Base-by-base conservation (phyloP, 164 flowering plant genomes). In the Pachysandra terminalis region DNA sequence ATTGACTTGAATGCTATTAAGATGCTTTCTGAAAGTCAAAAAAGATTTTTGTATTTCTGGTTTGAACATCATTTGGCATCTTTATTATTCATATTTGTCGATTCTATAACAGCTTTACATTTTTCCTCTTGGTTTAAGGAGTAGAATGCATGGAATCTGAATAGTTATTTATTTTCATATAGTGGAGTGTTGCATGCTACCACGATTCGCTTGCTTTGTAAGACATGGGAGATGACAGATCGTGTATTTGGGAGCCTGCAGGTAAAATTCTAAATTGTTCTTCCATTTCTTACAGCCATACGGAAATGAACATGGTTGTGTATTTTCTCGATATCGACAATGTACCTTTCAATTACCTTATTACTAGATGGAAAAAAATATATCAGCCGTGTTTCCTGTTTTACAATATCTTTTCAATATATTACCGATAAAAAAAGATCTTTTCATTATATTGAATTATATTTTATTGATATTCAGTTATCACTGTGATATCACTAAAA, bases 181-280 rank as follows among this genome's bases (percentile, higher is more conserved):
- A 66, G 64, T 86, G 93, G 99, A 66, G 82, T 84, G 51, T 71
- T 96, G 69, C 80, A 81, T 79, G 91, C 97, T 64, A 87, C 95
- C 65, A 92, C 93, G 15, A 75, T 71, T 81, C 94, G 98, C 61
- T 78, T 93, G 75, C 86, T 96, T 70, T 93, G 91, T 75, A 91
- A 88, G 83, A 85, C 96, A 45, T 96, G 99, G 97, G 93, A 88
- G 83, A 78, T 75, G 73, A 90, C 90, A 78, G 97, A 91, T 72
- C 91, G 90, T 72, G 86, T 87, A 68, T 96, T 96, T 85, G 90
- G 84, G 59, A 82, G 73, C 81, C 77, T 96, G 82, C 95, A 88
- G 70, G 99, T 91, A 81, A 83, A 84, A 21, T 49, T 63, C n/a
- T n/a, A n/a, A n/a, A n/a, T n/a, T n/a, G n/a, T n/a, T n/a, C 16